These are phyloP conservation scores for Fusarium sacchari DNA, from an alignment of 2,329 filamentous ascomycete genomes.

Conservation along the genomic window DNA sequence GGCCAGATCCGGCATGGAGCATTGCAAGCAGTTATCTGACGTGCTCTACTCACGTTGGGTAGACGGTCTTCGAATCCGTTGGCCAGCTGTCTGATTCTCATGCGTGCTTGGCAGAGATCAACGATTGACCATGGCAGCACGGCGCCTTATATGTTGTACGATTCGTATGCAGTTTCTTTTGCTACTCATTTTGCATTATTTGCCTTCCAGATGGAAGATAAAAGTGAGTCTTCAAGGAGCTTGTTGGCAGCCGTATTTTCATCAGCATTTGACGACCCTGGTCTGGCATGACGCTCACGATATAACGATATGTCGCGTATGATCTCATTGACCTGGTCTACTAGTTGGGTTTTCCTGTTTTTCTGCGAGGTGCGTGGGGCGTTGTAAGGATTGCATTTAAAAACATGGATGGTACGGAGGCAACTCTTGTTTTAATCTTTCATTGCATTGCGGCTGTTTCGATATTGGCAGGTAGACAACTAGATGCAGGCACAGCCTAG, in stretches of 20 bases:
- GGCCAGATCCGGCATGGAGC: constrained; percentile 81
- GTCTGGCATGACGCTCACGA: constrained; percentile 26
- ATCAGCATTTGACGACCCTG: constrained; percentile 6
- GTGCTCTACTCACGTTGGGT: constrained; percentile 92
- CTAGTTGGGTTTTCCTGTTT: constrained; percentile 18
- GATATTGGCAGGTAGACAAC: constrained; percentile 15
- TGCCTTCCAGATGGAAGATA: neutral
- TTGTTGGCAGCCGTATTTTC: constrained; percentile 9
- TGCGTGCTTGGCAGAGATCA: neutral
- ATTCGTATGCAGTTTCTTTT: constrained; percentile 16
- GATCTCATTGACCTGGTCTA: constrained; percentile 13
- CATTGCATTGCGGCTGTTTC: constrained; percentile 1
- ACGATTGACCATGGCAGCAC: neutral
- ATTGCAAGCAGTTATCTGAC: constrained; percentile 87
- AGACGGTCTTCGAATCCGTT: constrained; percentile 79
- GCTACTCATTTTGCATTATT: constrained; percentile 24
- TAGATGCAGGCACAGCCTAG: constrained; percentile 26
- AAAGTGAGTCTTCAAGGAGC: constrained; percentile 6
- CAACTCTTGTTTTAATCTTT: constrained; percentile 19
- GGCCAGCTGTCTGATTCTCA: constrained; percentile 58
- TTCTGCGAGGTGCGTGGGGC: constrained; percentile 23
- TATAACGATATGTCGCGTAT: constrained; percentile 37
- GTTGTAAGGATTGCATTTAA: constrained; percentile 24
- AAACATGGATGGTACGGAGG: constrained; percentile 22
- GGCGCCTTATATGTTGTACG: constrained; percentile 5